Percentiles rank a stretch among this genome's conserved stretches.
Conservation (phyloP, 2,329 filamentous ascomycete genomes). For the Colletotrichum nymphaeae region DNA sequence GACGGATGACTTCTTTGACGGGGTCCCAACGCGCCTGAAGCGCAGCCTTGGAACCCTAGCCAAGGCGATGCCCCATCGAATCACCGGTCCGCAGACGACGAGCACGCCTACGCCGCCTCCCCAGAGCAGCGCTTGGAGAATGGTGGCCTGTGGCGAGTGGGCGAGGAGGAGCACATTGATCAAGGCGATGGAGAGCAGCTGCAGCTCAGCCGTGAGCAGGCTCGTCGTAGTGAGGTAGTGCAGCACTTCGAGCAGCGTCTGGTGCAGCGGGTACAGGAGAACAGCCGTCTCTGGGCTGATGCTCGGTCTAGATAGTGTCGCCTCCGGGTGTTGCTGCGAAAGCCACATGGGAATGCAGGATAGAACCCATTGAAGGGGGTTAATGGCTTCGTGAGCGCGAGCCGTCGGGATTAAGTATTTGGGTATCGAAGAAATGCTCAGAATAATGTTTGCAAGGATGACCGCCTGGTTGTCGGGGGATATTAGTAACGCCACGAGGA, state of each 20-base stretch:
- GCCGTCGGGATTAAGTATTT: slow-evolving; percentile 76
- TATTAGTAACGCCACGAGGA: slow-evolving; percentile 81
- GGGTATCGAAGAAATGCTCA: slow-evolving; percentile 83
- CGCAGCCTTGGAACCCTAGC: slow-evolving; percentile 93
- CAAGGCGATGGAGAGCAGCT: slow-evolving; percentile 84
- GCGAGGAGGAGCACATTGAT: slow-evolving; percentile 85
- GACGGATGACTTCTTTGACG: slow-evolving; percentile 47
- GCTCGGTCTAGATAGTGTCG: slow-evolving; percentile 18
- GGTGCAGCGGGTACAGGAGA: slow-evolving; percentile 85
- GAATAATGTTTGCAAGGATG: slow-evolving; percentile 83
- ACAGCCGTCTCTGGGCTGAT: slow-evolving; percentile 69
- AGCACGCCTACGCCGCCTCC: slow-evolving; percentile 83
- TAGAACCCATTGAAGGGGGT: slow-evolving; percentile 81
- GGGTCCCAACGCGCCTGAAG: slow-evolving; percentile 69
- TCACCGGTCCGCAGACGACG: slow-evolving; percentile 76
- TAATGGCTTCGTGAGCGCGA: slow-evolving; percentile 66
- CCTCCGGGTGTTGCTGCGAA: slow-evolving; percentile 8
- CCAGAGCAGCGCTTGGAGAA: slow-evolving; percentile 89
- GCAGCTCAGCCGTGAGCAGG: slow-evolving; percentile 86
- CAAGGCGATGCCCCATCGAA: slow-evolving; percentile 86
- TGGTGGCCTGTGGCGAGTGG: slow-evolving; percentile 82
- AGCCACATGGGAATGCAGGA: slow-evolving; percentile 73
- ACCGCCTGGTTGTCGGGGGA: slow-evolving; percentile 69
- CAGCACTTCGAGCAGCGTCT: slow-evolving; percentile 78
- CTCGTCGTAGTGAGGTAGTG: slow-evolving; percentile 90